Percentiles rank a stretch among this genome's conserved stretches.
phyloP scores from a whole-genome alignment of 2,329 filamentous ascomycete genomes.

The Pseudocercospora musae region DNA sequence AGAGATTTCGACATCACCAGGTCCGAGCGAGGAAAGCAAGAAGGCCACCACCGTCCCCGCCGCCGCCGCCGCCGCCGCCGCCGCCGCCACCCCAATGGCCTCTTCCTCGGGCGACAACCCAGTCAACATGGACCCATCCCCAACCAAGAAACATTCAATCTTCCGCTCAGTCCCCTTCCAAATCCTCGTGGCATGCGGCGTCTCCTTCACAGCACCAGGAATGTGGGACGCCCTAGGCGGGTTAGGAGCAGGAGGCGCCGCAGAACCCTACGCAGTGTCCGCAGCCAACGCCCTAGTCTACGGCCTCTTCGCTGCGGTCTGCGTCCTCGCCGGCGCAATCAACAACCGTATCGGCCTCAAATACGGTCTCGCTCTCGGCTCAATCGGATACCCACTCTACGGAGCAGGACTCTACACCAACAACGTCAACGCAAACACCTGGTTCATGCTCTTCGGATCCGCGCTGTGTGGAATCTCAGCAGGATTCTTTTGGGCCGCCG shows the following conservation, averaged over 20 bases:
- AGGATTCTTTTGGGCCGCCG: constrained; percentile 50
- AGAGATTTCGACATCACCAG: neutral
- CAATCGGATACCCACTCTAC: constrained; percentile 50
- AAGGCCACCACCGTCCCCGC: too few species aligned
- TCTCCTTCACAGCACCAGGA: constrained; percentile 23
- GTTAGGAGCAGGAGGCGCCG: constrained; percentile 28
- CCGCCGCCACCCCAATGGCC: neutral
- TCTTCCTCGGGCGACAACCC: neutral
- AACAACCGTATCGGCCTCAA: constrained; percentile 36
- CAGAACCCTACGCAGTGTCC: constrained; percentile 41
- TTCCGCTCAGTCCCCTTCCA: constrained; percentile 20
- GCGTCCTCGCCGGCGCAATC: constrained; percentile 30
- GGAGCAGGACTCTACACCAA: constrained; percentile 48
- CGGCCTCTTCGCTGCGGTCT: constrained; percentile 47
- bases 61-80: too few species aligned
- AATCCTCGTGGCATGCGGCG: constrained; percentile 20
- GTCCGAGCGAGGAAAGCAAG: neutral
- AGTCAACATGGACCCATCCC: neutral
- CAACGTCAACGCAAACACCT: constrained; percentile 49
- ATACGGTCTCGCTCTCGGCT: constrained; percentile 39
- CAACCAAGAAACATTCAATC: constrained; percentile 2
- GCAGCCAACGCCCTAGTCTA: constrained; percentile 52
- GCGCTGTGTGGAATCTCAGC: constrained; percentile 49
- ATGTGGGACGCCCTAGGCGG: constrained; percentile 21
- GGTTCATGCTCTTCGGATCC: constrained; percentile 50